Percentiles rank a stretch among this genome's conserved stretches.
These are phyloP conservation scores for Diplodia seriata DNA, from an alignment of 2,329 filamentous ascomycete genomes.

Conservation along the genomic window DNA sequence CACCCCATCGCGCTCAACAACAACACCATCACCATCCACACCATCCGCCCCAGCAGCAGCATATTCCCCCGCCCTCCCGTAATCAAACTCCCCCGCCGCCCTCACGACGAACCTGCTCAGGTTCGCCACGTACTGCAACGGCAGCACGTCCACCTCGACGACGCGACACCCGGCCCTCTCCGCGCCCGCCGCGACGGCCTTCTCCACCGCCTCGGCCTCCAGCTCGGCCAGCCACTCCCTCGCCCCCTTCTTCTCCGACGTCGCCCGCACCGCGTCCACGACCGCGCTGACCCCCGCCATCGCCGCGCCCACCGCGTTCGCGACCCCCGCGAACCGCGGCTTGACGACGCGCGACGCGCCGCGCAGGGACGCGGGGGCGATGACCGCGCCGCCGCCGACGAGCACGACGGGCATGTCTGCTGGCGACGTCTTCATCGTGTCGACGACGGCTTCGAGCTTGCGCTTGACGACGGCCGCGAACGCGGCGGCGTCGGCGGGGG, in stretches of 20 bases:
- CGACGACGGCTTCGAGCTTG: conserved; percentile 60
- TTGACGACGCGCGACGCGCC: conserved; percentile 60
- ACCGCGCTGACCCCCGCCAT: conserved; percentile 63
- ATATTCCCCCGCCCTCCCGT: not conserved
- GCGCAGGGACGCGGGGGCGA: conserved; percentile 57
- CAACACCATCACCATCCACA: not conserved
- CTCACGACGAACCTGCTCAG: conserved; percentile 35
- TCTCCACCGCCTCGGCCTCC: conserved; percentile 49
- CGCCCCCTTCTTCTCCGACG: conserved; percentile 15
- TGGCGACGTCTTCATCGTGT: conserved; percentile 64
- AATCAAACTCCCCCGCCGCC: conserved; percentile 32
- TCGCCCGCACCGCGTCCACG: conserved; percentile 55
- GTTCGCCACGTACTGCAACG: conserved; percentile 45
- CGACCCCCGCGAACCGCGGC: conserved; percentile 62
- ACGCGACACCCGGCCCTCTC: conserved; percentile 51
- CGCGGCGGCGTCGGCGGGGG: conserved; percentile 38
- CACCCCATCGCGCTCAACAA: not conserved
- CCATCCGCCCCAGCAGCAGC: not conserved
- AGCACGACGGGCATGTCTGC: conserved; percentile 61
- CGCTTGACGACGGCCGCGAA: conserved; percentile 49
- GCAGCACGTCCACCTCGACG: conserved; percentile 55
- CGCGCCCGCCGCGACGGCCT: conserved; percentile 46
- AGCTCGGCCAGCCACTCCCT: conserved; percentile 48
- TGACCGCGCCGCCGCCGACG: conserved; percentile 64
- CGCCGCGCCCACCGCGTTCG: conserved; percentile 67